Conservation (phyloP, 2,329 filamentous ascomycete species). For the Sporothrix variecibatus region DNA sequence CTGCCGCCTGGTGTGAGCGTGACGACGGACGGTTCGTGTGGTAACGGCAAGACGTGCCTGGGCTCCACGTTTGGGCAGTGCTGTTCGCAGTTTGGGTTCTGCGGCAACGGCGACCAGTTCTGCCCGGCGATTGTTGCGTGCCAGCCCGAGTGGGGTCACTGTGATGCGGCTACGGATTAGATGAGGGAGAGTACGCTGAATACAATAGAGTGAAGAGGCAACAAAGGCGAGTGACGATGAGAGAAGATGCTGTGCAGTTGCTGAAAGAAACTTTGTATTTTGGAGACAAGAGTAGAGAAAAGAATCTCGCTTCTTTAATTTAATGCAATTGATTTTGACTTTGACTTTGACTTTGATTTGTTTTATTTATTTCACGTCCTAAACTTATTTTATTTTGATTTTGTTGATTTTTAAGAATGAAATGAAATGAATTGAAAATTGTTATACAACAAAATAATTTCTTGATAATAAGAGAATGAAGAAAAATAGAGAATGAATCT, state of each 20-base stretch:
- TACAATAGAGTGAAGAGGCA: neutral
- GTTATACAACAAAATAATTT: neutral
- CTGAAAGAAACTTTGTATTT: neutral
- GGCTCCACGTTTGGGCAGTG: constrained; percentile 50
- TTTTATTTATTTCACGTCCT: neutral
- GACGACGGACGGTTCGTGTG: constrained; percentile 27
- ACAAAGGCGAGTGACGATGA: neutral
- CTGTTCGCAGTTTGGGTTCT: constrained; percentile 47
- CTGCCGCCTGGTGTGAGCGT: constrained; percentile 12
- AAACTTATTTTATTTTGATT: neutral
- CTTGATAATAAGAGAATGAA: neutral
- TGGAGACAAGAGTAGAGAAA: neutral
- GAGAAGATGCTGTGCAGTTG: neutral
- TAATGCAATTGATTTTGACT: neutral
- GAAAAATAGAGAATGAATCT: neutral
- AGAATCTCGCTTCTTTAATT: neutral
- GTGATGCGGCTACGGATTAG: constrained; percentile 42
- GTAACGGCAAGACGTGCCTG: constrained; percentile 34
- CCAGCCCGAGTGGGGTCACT: constrained; percentile 37
- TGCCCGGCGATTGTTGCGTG: constrained; percentile 36
- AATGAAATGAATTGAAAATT: neutral
- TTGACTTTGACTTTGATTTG: neutral
- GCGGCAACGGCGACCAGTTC: constrained; percentile 43
- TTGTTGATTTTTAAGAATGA: neutral
- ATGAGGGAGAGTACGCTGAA: neutral